These are phyloP conservation scores for Miscanthus sacchariflorus DNA, from an alignment of 202 grass and related monocot species.

Conservation along the genomic window DNA sequence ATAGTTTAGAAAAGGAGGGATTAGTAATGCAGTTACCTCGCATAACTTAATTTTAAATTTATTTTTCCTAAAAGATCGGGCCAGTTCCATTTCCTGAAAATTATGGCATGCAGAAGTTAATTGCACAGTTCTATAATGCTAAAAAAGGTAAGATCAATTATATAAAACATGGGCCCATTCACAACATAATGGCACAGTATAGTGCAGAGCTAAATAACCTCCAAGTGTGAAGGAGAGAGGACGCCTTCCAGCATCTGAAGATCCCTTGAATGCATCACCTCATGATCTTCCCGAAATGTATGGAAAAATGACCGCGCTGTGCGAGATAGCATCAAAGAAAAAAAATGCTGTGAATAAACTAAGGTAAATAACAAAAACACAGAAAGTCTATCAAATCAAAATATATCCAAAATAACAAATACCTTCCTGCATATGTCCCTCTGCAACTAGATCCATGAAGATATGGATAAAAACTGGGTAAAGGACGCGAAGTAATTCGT, in stretches of 20 bases:
- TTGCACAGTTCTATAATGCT: constrained; percentile 7
- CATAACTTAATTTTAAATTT: constrained; percentile 97
- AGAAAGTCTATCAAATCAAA: constrained; percentile 30
- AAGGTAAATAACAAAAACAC: constrained; percentile 27
- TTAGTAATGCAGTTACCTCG: constrained; percentile 54
- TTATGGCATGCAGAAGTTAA: constrained; percentile 27
- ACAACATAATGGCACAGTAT: constrained; percentile 6
- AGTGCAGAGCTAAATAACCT: constrained; percentile 60
- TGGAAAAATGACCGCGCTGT: constrained; percentile 88
- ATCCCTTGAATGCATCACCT: constrained; percentile 92
- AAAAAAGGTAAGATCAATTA: constrained; percentile 30
- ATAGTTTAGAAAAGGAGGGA: constrained; percentile 31
- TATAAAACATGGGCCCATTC: constrained; percentile 34
- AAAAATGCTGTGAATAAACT: constrained; percentile 7
- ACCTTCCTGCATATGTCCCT: constrained; percentile 89
- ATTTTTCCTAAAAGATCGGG: constrained; percentile 78
- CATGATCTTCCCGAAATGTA: constrained; percentile 90
- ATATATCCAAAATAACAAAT: constrained; percentile 37
- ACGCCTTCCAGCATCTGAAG: constrained; percentile 92
- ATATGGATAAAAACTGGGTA: constrained; percentile 94
- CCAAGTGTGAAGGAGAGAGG: constrained; percentile 95
- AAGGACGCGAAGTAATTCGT: constrained; percentile 86
- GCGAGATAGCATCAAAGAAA: constrained; percentile 34
- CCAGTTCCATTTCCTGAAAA: constrained; percentile 94
- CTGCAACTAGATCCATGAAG: constrained; percentile 97